Base-by-base conservation (phyloP, 2,329 filamentous ascomycete species). In the Calonectria pseudoturangicola region DNA sequence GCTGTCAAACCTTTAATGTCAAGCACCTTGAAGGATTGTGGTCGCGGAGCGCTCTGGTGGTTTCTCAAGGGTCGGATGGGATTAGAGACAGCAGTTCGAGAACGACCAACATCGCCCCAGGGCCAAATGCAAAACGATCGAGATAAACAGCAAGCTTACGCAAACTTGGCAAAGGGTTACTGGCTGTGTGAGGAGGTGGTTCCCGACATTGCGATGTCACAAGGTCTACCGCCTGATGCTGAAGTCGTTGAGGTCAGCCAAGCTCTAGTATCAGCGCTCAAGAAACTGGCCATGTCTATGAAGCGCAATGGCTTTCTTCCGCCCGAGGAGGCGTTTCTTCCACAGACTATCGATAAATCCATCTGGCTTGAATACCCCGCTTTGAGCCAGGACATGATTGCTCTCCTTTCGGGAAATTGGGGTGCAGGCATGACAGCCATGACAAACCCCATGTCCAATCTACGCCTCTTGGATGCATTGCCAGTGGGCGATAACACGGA, bases 31-130 rank as follows among this genome's bases (percentile, higher is more conserved):
- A 87, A 89, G 58, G 91, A 95, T 72, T 93, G 96, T 86, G 88
- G 93, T 12, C 90, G 94, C 71, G 93, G 92, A 28, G 92, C 92
- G 4, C 86, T 94, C 0, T 98, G 96, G 96, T 98, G 96, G 96
- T 97, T 98, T 80, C 82, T 98, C 56, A 93, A 91, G 77, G 96
- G 95, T 25, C 92, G 95, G 73, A 91, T 92, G 79, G 92, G 92
- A 12, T 87, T 98, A 65, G 96, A 98, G 82, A 84, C 86, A 15
- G 88, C 93, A 47, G 92, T 97, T 58, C 89, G 94, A 73, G 92
- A 91, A 66, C 89, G 91, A 8, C 89, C 92, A 36, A 81, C 65
- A 45, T 79, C 83, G 8, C 86, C 89, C 5, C 88, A 91, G 73
- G 86, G 84, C 10, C 86, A 91, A 76, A 86, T 88, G 80, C 85